Base-by-base conservation (phyloP, 106 monocot species). In the Hemerocallis citrina region DNA sequence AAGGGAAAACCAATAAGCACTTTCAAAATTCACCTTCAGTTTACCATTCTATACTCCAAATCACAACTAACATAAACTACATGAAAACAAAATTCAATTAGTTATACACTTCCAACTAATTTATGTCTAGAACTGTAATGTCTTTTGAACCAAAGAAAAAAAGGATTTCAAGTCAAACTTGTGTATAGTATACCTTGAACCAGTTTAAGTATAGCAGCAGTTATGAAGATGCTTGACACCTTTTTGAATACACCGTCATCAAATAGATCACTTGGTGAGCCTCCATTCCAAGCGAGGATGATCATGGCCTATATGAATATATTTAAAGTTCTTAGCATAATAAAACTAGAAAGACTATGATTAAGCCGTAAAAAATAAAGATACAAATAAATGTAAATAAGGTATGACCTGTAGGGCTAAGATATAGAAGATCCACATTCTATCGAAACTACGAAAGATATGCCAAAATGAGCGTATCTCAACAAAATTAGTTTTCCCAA, bases 401-500 rank as follows among this genome's bases (percentile, higher is more conserved):
- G 43, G 16, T 4, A 74, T 50, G 31, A 96, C 98, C 98, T 98
- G 98, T 37, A 98, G 57, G 34, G 79, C 59, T 70, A 98, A 68
- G 42, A 98, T 92, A 61, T 92, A 82, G 59, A 92, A 98, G 48
- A 52, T 73, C 98, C 98, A 98, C 88, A 98, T 79, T 55, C 98
- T 79, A 57, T 92, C 98, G 57, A 98, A 98, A 72, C 98, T 98
- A 27, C 98, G 70, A 58, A 92, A 98, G 60, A 98, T 74, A 64
- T 98, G 98, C 98, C 91, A 92, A 74, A 88, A 98, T 52, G 98
- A 88, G 13, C 92, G 87, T 70, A 92, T 85, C 74, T 98, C 98
- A 41, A 98, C 98, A 79, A 98, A 98, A 72, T 98, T 88, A 36
- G 68, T 79, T 63, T 98, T 98, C 37, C 98, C 98, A 46, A 76